Base-by-base conservation (phyloP, 1,139 yeast species). In the Debaryomyces sp. region DNA sequence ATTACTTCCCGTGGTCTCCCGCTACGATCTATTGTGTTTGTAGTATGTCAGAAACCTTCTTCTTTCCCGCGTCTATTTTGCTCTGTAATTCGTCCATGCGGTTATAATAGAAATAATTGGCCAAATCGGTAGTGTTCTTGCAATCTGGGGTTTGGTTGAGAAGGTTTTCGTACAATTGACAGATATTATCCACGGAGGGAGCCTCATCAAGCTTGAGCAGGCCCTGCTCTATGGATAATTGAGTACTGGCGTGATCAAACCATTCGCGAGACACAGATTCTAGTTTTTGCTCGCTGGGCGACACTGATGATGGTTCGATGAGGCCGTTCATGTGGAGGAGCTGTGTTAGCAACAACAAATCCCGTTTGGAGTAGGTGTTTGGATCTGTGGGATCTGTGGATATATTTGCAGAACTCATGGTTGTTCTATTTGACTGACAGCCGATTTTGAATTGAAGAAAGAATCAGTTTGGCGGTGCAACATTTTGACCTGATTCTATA, bases 51-150 rank as follows among this genome's bases (percentile, higher is more conserved):
- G 37, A 26, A 36, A 61, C 60, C 17, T 54, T 50, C 5, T 43
- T 26, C 39, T 54, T 58, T n/a, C 49, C 45, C 5, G 36, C 32
- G 2, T 49, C 53, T 4, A 61, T 54, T 2, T 43, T 46, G 7
- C 34, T 24, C 35, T 58, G 56, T 27, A 62, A 47, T 39, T 61
- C 62, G 9, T 54, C 57, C 5, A 62, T 49, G 36, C 65, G 46
- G 12, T 37, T 36, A 33, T 50, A 60, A 51, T 61, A 61, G n/a
- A 51, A 54, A 8, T 37, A 34, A 46, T 62, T 59, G 22, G 66
- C 66, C 50, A 62, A 52, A 17, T 58, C 61, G 12, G 59, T 62
- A 5, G 65, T 60, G 43, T 50, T 55, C 7, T 35, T 38, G 21
- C 58, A 58, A 10, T 54, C 46, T 15, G 46, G 43, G 43, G 52